phyloP scores from a whole-genome alignment of 139 green algal species.

The Closterium sp. region DNA sequence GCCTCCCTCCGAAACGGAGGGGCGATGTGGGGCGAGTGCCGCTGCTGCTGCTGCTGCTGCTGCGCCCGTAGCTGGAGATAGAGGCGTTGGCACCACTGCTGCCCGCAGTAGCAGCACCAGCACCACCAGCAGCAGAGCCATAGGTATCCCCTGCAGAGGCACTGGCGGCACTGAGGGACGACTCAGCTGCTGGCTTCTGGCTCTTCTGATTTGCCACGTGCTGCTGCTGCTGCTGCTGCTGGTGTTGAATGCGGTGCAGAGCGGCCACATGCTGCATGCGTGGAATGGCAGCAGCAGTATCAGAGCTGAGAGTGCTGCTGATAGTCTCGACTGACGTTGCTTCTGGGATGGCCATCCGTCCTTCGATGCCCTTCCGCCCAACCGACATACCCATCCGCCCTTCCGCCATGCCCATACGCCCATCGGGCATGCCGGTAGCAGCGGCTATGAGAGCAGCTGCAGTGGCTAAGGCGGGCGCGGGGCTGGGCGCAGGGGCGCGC shows the following conservation, averaged over 20 bases:
- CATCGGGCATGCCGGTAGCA: too few relatives aligned
- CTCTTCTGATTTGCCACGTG: not conserved
- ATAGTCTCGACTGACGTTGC: not conserved
- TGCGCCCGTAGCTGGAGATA: not conserved
- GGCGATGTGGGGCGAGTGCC: not conserved
- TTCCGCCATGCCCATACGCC: too few relatives aligned
- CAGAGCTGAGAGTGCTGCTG: not conserved
- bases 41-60: not conserved
- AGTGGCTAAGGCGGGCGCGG: not conserved
- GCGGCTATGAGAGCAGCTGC: too few relatives aligned
- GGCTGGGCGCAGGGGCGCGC: not conserved
- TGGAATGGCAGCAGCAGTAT: not conserved
- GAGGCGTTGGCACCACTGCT: not conserved
- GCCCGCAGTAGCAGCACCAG: not conserved
- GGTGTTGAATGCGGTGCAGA: not conserved
- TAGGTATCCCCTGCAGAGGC: too few relatives aligned
- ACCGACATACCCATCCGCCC: too few relatives aligned
- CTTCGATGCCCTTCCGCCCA: too few relatives aligned
- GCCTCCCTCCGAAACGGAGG: not conserved
- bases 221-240: not conserved
- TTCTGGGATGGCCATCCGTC: not conserved
- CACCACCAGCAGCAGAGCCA: too few relatives aligned
- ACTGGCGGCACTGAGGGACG: not conserved
- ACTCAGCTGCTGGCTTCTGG: not conserved
- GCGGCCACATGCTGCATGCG: not conserved